These are phyloP conservation scores for Medicago lupulina DNA, from an alignment of 306 rosid genomes.

Conservation along the genomic window DNA sequence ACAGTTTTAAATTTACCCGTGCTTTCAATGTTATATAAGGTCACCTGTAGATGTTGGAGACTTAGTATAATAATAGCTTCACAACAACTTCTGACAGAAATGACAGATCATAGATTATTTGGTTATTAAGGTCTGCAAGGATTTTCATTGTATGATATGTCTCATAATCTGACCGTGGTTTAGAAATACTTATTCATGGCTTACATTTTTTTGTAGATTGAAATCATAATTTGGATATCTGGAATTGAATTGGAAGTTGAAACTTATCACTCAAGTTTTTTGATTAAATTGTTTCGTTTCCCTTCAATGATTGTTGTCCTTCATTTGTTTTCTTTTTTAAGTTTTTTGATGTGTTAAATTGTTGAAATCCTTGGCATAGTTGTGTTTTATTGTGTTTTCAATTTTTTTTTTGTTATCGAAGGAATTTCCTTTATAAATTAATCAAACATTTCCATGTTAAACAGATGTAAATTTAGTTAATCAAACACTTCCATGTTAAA, in stretches of 20 bases:
- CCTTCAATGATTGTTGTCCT: background rate
- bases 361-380: background rate
- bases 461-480: conserved; percentile 70
- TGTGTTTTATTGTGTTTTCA: background rate
- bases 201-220: background rate
- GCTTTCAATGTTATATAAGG: background rate
- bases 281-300: background rate
- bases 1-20: too few relatives aligned
- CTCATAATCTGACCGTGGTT: conserved; percentile 2
- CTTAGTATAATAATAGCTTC: background rate
- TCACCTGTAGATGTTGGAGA: background rate
- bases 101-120: background rate
- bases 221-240: background rate
- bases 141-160: background rate
- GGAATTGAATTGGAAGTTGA: conserved; percentile 16
- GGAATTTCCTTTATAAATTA: conserved; percentile 22
- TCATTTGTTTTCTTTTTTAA: background rate
- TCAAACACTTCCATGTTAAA: conserved; percentile 28
- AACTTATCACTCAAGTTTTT: background rate
- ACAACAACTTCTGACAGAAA: background rate
- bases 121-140: conserved; percentile 1
- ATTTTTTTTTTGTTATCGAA: background rate
- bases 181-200: conserved; percentile 1
- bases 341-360: background rate
- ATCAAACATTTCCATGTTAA: conserved; percentile 1